Percentiles rank a stretch among this genome's conserved stretches.
phyloP scores from a whole-genome alignment of 208 protist species.

The Leishmania gerbilli region DNA sequence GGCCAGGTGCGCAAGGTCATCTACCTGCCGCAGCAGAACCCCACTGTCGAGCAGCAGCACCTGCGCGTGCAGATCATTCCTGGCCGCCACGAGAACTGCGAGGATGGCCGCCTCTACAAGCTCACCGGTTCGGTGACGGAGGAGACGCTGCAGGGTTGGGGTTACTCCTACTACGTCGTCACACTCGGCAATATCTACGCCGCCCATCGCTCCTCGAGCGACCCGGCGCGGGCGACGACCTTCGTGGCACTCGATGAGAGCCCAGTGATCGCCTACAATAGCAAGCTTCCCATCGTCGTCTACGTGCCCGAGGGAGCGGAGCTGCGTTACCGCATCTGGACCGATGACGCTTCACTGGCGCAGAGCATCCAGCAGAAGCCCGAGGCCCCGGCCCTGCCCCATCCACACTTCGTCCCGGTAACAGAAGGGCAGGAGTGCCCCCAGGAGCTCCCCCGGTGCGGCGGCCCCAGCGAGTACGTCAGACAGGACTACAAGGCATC shows the following conservation, averaged over 20 bases:
- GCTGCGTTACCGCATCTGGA: constrained; percentile 58
- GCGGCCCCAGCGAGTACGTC: background rate
- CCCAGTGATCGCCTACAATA: constrained; percentile 42
- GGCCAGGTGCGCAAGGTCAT: constrained; percentile 77
- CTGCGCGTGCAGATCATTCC: constrained; percentile 73
- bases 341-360: constrained; percentile 10
- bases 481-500: background rate
- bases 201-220: constrained; percentile 19
- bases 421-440: background rate
- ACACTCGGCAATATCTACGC: constrained; percentile 31
- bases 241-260: constrained; percentile 44
- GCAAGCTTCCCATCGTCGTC: constrained; percentile 56
- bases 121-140: constrained; percentile 49
- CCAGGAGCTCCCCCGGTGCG: background rate
- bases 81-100: constrained; percentile 51
- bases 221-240: constrained; percentile 16
- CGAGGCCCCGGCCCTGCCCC: background rate
- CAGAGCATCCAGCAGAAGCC: background rate
- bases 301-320: constrained; percentile 53
- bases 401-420: background rate
- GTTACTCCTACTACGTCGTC: constrained; percentile 55
- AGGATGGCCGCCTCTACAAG: constrained; percentile 51
- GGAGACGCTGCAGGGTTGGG: constrained; percentile 54
- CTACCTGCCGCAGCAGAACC: constrained; percentile 55
- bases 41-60: constrained; percentile 33